A percentile compares a stretch with the other conserved stretches of the same genome.
phyloP scores from a whole-genome alignment of 352 stramenopile genomes.

The Thalassiosira ordinaria region DNA sequence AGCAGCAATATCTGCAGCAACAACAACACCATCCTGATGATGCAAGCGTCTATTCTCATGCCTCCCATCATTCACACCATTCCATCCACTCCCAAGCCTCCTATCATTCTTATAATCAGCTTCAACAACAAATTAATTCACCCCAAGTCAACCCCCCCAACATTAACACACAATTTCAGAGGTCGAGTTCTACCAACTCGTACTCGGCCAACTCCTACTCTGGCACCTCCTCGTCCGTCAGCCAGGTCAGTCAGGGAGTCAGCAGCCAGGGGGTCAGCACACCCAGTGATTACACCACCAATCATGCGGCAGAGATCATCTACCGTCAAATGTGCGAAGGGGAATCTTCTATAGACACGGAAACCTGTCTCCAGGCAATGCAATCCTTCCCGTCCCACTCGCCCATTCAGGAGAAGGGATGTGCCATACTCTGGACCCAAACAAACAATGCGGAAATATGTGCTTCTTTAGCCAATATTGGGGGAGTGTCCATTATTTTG shows the following conservation, averaged over 20 bases:
- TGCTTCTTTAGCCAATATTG: conserved; percentile 35
- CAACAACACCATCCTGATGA: conserved; percentile 39
- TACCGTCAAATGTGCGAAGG: no score
- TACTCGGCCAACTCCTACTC: no score
- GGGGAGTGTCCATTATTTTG: conserved; percentile 42
- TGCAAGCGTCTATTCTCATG: conserved; percentile 39
- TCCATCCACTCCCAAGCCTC: conserved; percentile 34
- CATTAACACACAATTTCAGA: not conserved
- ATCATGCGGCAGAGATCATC: no score
- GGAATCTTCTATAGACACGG: conserved; percentile 30
- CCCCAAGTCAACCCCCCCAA: conserved; percentile 1
- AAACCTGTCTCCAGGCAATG: conserved; percentile 45
- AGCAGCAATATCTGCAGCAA: conserved; percentile 23
- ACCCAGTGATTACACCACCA: no score
- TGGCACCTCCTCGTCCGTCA: no score
- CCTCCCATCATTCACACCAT: conserved; percentile 35
- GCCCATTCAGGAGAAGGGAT: conserved; percentile 54
- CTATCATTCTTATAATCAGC: conserved; percentile 32
- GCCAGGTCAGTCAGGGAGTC: no score
- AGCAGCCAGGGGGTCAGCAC: no score
- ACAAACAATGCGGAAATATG: conserved; percentile 53
- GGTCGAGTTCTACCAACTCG: no score
- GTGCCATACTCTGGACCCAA: conserved; percentile 50
- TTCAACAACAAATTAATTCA: conserved; percentile 17
- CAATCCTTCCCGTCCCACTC: conserved; percentile 34